These are phyloP conservation scores for Helicocarpus griseus DNA, from an alignment of 2,329 filamentous ascomycete genomes.

Conservation along the genomic window DNA sequence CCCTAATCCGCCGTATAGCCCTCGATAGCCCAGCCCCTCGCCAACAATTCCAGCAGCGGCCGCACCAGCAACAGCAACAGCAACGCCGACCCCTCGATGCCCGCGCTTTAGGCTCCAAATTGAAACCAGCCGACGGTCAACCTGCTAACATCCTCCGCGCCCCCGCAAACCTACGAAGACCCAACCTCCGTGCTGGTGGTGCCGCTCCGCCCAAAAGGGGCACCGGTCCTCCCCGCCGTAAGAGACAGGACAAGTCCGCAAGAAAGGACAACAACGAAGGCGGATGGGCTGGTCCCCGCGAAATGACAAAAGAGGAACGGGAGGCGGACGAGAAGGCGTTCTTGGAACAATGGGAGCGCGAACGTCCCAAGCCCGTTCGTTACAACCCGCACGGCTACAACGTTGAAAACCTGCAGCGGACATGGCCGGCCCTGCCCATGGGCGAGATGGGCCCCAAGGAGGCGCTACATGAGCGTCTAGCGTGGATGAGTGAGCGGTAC, in stretches of 20 bases:
- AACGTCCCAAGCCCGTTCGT: constrained; percentile 22
- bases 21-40: constrained; percentile 8
- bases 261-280: background rate
- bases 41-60: background rate
- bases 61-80: background rate
- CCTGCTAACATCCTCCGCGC: constrained; percentile 24
- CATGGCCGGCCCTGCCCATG: constrained; percentile 31
- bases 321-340: constrained; percentile 21
- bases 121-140: constrained; percentile 13
- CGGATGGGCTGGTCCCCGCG: background rate
- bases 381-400: constrained; percentile 27
- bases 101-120: constrained; percentile 20
- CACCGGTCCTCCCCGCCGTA: background rate
- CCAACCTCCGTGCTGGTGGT: background rate
- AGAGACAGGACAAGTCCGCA: constrained; percentile 11
- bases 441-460: constrained; percentile 17
- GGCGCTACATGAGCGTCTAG: constrained; percentile 26
- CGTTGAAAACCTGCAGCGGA: constrained; percentile 24
- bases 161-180: constrained; percentile 13
- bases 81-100: constrained; percentile 21
- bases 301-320: background rate
- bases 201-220: background rate
- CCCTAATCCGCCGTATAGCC: background rate
- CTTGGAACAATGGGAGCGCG: constrained; percentile 22
- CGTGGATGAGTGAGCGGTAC: constrained; percentile 25